These are phyloP conservation scores for Coccomyxa sp. DNA, from an alignment of 139 green algal species.

Conservation along the genomic window DNA sequence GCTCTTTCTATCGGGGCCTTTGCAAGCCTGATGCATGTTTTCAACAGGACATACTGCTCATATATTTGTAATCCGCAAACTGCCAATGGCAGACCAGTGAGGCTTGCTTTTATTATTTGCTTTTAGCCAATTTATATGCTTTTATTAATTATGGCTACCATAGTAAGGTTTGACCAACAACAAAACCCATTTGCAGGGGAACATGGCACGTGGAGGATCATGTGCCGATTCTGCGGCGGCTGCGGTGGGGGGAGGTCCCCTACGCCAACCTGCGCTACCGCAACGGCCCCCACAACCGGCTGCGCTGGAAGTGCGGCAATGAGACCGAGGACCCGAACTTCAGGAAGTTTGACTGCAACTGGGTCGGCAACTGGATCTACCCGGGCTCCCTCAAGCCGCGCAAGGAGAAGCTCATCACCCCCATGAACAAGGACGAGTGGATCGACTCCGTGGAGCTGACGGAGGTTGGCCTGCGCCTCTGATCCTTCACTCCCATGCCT, in stretches of 20 bases:
- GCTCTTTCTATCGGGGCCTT: too few species aligned
- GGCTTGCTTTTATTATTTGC: too few species aligned
- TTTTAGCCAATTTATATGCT: too few species aligned
- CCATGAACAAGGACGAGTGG: conserved; percentile 7
- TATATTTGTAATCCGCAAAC: too few species aligned
- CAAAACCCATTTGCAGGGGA: conserved; percentile 1
- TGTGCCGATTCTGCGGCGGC: neutral
- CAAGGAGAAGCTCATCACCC: neutral
- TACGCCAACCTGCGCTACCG: conserved; percentile 9
- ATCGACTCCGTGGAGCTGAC: conserved; percentile 2
- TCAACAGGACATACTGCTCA: too few species aligned
- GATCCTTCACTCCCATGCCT: neutral
- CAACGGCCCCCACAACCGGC: neutral
- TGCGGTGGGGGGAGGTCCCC: conserved; percentile 6
- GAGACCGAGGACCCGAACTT: neutral
- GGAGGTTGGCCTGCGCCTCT: neutral
- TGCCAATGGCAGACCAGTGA: too few species aligned
- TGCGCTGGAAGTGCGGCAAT: neutral
- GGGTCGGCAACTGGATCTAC: neutral
- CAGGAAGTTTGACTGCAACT: conserved; percentile 5
- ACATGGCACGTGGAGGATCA: conserved; percentile 5
- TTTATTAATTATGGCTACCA: too few species aligned
- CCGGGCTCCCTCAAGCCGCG: neutral
- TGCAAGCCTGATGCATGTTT: too few species aligned
- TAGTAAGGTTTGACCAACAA: too few species aligned